phyloP scores from a whole-genome alignment of 1,284 basidiomycete species.

The Moesziomyces sp. region DNA sequence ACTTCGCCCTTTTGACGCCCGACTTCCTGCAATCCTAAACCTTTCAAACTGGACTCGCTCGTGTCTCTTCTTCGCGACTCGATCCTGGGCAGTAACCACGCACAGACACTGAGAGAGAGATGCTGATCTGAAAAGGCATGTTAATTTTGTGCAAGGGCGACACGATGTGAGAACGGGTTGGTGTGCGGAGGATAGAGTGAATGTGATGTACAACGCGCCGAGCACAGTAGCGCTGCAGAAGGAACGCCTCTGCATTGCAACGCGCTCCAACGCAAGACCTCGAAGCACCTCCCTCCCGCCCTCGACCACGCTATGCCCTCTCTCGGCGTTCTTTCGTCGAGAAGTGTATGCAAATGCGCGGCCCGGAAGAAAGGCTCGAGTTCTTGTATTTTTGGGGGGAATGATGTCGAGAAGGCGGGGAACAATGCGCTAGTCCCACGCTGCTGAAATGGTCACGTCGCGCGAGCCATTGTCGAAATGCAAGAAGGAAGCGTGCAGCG shows the following conservation, averaged over 20 bases:
- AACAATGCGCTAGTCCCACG: slow-evolving; percentile 2
- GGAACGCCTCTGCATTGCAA: background rate
- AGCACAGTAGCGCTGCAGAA: slow-evolving; percentile 1
- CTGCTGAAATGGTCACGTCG: no score
- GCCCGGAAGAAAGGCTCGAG: slow-evolving; percentile 10
- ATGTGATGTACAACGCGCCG: slow-evolving; percentile 43
- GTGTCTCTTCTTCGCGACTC: no score
- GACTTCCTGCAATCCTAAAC: no score
- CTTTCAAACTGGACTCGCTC: no score
- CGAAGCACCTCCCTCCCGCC: slow-evolving; percentile 18
- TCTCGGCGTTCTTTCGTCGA: slow-evolving; percentile 5
- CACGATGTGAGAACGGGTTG: slow-evolving; percentile 11
- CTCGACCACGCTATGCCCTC: slow-evolving; percentile 4
- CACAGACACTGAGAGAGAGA: background rate
- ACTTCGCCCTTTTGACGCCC: no score
- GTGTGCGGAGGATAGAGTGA: slow-evolving; percentile 19
- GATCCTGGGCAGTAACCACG: no score
- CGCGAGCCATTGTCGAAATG: no score
- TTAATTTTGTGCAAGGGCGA: slow-evolving; percentile 49
- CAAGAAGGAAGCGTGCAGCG: slow-evolving; percentile 16
- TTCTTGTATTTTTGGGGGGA: background rate
- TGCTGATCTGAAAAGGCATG: slow-evolving; percentile 36
- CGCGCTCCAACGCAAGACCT: slow-evolving; percentile 31
- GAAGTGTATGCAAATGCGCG: background rate
- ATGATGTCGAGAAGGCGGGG: slow-evolving; percentile 15